Base-by-base conservation (phyloP, 805 yeast genomes). In the Monosporozyma yasuniensis region DNA sequence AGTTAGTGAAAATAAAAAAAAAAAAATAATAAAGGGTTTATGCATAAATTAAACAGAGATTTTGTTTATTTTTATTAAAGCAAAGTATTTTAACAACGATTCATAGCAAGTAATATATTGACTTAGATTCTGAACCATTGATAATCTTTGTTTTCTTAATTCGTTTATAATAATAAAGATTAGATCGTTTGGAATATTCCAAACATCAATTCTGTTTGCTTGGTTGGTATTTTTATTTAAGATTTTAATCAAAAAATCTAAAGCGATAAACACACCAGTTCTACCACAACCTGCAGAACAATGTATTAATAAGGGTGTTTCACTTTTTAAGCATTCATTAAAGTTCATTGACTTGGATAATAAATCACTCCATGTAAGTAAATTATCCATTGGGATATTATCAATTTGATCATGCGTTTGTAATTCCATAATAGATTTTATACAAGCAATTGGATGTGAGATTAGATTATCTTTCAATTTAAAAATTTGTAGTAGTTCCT, bases 281-380 rank as follows among this genome's bases (percentile, higher is more conserved):
- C 99, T 73, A 7, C 99, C 99, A 58, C 95, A 90, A 0, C 99
- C 99, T 0, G 99, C 98, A 3, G 96, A 87, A 61, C 99, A 91
- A 65, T 93, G 98, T 10, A 83, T 84, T 46, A 87, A 63, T 4
- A 82, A 68, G 14, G 91, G 89, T 1, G 63, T 50, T 9, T 52
- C 45, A 28, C 23, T 23, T 12, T 16, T 35, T 16, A 35, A 14
- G 7, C 14, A 9, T 35, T 34, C 27, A 19, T 41, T 19, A 54
- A n/a, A 16, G 3, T n/a, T 19, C n/a, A 14, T 10, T 18, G 43
- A 12, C 7, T 27, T 43, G n/a, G 35, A 19, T 19, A 38, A 50
- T 22, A 50, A 22, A 35, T 19, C 44, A 5, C 6, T 47, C 48
- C 30, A 19, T 44, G 12, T 23, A 23, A 34, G 21, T 12, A 37